phyloP scores from a whole-genome alignment of 805 yeast genomes.

The Saturnispora hagleri region DNA sequence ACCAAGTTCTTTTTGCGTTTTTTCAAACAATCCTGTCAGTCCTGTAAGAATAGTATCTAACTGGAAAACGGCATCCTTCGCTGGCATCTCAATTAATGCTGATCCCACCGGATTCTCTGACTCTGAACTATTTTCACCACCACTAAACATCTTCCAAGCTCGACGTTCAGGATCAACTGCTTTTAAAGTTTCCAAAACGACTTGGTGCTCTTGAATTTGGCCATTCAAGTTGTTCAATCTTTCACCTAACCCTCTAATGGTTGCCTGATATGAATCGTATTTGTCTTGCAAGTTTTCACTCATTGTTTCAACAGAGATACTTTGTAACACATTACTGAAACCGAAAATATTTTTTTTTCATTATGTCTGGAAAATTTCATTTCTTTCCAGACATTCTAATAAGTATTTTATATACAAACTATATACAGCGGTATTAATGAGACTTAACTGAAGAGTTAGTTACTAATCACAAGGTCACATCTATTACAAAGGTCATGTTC shows the following conservation, averaged over 20 bases:
- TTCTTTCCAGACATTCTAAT: background rate
- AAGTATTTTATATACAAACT: background rate
- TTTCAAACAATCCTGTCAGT: constrained; percentile 31
- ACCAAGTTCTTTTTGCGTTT: constrained; percentile 31
- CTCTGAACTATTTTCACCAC: constrained; percentile 25
- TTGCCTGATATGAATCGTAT: constrained; percentile 44
- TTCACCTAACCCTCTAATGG: constrained; percentile 36
- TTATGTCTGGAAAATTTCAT: background rate
- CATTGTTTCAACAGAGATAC: background rate
- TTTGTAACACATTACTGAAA: too few species aligned
- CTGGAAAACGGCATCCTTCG: constrained; percentile 63
- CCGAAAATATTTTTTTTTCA: background rate
- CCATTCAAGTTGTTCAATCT: constrained; percentile 39
- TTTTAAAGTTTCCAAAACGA: constrained; percentile 51
- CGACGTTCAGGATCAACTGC: constrained; percentile 50
- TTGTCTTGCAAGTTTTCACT: constrained; percentile 32
- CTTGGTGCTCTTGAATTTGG: constrained; percentile 37
- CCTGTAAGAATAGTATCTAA: constrained; percentile 49
- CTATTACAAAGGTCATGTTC: constrained; percentile 55
- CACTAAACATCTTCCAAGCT: constrained; percentile 91
- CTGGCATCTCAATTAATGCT: constrained; percentile 74
- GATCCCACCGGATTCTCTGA: constrained; percentile 1
- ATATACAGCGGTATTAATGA: background rate
- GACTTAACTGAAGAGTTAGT: background rate
- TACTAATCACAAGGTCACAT: constrained; percentile 39